These are phyloP conservation scores for Phytophthora chlamydospora DNA, from an alignment of 352 stramenopile species.

Conservation along the genomic window DNA sequence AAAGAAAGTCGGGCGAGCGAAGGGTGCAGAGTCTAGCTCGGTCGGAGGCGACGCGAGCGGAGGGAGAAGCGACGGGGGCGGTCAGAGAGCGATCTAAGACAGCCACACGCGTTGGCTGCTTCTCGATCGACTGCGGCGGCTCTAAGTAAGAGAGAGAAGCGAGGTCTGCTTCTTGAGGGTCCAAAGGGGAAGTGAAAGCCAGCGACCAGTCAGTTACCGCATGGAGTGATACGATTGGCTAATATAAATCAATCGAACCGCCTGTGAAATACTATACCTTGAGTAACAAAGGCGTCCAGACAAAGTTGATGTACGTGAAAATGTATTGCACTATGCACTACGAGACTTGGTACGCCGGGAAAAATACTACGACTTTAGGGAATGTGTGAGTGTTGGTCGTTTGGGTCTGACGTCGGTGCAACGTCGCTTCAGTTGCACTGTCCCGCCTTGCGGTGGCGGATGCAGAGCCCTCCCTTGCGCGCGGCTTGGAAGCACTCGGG, in stretches of 20 bases:
- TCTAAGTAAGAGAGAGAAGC: background rate
- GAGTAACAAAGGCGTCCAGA: background rate
- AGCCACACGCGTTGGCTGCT: constrained; percentile 35
- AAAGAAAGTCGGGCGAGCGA: constrained; percentile 26
- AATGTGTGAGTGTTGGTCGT: constrained; percentile 38
- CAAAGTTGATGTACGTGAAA: background rate
- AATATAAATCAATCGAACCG: constrained; percentile 3
- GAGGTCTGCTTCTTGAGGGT: background rate
- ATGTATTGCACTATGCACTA: background rate
- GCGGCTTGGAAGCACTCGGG: constrained; percentile 80
- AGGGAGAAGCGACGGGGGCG: constrained; percentile 33
- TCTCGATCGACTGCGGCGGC: constrained; percentile 22
- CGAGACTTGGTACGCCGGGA: constrained; percentile 2
- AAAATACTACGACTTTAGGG: background rate
- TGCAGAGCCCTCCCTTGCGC: constrained; percentile 81
- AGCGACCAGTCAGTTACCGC: background rate
- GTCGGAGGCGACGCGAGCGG: constrained; percentile 39
- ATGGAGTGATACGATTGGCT: constrained; percentile 3
- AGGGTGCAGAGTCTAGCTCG: constrained; percentile 44
- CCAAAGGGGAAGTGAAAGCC: constrained; percentile 22
- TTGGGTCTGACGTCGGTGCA: constrained; percentile 16
- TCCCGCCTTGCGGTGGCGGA: constrained; percentile 65
- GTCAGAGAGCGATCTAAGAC: constrained; percentile 54
- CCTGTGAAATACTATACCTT: background rate
- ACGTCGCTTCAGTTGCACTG: constrained; percentile 4